Evolutionary conservation across 1,139 yeast genomes (phyloP), one percentile per base, ranked within the genome.

Genomic region (Wickerhamiella infanticola): DNA sequence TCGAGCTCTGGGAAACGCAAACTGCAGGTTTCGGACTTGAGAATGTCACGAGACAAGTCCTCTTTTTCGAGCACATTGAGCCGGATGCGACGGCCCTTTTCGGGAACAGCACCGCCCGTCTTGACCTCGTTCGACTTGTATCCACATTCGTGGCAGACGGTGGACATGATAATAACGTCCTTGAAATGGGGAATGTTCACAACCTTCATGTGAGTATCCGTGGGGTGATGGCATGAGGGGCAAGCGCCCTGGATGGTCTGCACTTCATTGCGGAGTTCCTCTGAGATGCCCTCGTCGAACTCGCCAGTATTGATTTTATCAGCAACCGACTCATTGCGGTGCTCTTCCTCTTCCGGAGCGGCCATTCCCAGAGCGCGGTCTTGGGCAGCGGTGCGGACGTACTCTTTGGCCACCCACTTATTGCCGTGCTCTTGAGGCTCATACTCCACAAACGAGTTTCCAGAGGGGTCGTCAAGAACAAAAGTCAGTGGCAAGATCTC

Each of bases 151-250:
- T 81, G 88, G 66, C 99, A 93, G 1, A 76, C 80, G 0, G 98
- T 90, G 45, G 94, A 82, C 98, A 93, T 93, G 57, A 93, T 77
- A 51, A 93, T 81, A 41, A 93, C 99, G 55, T 93, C 97, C 65
- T 86, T 88, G 72, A 93, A 93, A 66, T 93, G 98, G 24, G 99
- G 99, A 55, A 93, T 93, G 60, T 85, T 79, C 29, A 93, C 95
- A 37, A 88, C 76, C 68, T 93, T 93, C 98, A 93, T 93, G 62
- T 88, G 94, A 3, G 98, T 90, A 48, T 78, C 83, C 18, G 79
- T 77, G 47, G 72, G 72, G 25, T 55, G 55, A 56, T 72, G 75
- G 65, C 99, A 93, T 13, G 93, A 75, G 5, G 97, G 90, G 65
- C 99, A 93, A 7, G 95, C 75, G 4, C 96, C 95, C 42, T 74